Percentiles rank a stretch among this genome's conserved stretches.
Conservation (phyloP, 1,284 basidiomycete genomes). For the Entoloma clypeatum region DNA sequence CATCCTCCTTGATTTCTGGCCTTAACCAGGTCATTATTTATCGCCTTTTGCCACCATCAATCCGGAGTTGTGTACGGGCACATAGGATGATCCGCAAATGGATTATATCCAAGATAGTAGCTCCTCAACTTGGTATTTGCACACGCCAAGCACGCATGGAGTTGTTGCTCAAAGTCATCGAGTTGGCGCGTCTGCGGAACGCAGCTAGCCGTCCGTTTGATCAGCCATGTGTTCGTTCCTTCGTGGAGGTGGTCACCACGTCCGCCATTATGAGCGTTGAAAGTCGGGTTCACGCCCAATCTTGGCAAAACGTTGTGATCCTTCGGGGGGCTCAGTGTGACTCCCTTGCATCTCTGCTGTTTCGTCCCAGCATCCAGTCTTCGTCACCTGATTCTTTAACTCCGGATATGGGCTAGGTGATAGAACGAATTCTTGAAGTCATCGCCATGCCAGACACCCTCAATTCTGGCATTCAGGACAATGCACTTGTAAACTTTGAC, state of each 20-base stretch:
- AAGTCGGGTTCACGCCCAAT: conserved; percentile 64
- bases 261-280: conserved; percentile 72
- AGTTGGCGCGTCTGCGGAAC: conserved; percentile 62
- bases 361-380: conserved; percentile 42
- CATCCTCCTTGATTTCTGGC: conserved; percentile 66
- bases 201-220: conserved; percentile 35
- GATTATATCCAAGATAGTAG: conserved; percentile 65
- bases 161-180: conserved; percentile 61
- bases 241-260: conserved; percentile 68
- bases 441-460: conserved; percentile 70
- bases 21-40: conserved; percentile 65
- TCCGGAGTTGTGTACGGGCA: conserved; percentile 70
- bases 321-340: conserved; percentile 58
- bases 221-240: conserved; percentile 65
- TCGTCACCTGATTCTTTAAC: conserved; percentile 51
- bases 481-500: conserved; percentile 70
- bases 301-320: conserved; percentile 68
- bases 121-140: conserved; percentile 56
- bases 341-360: conserved; percentile 53
- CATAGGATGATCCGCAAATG: conserved; percentile 73
- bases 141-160: conserved; percentile 70
- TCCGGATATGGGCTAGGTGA: conserved; percentile 74
- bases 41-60: conserved; percentile 65
- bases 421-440: conserved; percentile 76
- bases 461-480: conserved; percentile 47